A percentile compares a stretch with the other conserved stretches of the same genome.
These are phyloP conservation scores for Aspergillus fumigatiaffinis DNA, from an alignment of 2,329 filamentous ascomycete species.

Conservation along the genomic window DNA sequence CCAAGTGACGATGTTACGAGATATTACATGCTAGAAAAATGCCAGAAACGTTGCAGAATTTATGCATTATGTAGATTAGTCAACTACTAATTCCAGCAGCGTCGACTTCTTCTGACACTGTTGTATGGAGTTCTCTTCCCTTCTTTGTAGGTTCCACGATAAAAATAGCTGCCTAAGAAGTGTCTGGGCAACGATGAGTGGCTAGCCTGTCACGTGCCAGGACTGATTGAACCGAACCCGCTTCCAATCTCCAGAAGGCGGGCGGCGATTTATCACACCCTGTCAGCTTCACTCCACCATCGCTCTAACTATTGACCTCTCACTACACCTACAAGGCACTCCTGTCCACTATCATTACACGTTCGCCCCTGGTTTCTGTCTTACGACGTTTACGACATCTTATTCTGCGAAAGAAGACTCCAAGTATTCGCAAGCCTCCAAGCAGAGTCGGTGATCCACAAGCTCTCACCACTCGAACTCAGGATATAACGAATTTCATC, in stretches of 20 bases:
- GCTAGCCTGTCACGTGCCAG: conserved; percentile 20
- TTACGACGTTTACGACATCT: conserved; percentile 3
- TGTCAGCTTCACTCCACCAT: conserved; percentile 20
- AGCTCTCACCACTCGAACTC: conserved; percentile 10
- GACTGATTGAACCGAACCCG: conserved; percentile 22
- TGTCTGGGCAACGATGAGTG: conserved; percentile 9
- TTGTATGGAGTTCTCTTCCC: background rate
- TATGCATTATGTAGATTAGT: conserved; percentile 23
- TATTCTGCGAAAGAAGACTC: conserved; percentile 6
- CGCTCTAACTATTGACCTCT: conserved; percentile 4
- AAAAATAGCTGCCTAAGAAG: conserved; percentile 17
- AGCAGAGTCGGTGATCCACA: conserved; percentile 15
- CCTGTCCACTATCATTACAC: background rate
- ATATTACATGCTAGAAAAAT: too few relatives aligned
- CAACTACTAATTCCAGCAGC: background rate
- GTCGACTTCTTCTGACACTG: background rate
- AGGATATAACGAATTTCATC: conserved; percentile 9
- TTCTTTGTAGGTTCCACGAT: background rate
- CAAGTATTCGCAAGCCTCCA: conserved; percentile 11
- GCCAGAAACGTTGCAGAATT: background rate
- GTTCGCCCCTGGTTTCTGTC: background rate
- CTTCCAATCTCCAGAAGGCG: conserved; percentile 21
- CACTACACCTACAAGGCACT: conserved; percentile 6
- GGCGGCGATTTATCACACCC: conserved; percentile 23
- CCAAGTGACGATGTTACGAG: background rate